Evolutionary conservation across 371 early-diverging fungal genomes (phyloP).

Genomic region (Zychaea mexicana): DNA sequence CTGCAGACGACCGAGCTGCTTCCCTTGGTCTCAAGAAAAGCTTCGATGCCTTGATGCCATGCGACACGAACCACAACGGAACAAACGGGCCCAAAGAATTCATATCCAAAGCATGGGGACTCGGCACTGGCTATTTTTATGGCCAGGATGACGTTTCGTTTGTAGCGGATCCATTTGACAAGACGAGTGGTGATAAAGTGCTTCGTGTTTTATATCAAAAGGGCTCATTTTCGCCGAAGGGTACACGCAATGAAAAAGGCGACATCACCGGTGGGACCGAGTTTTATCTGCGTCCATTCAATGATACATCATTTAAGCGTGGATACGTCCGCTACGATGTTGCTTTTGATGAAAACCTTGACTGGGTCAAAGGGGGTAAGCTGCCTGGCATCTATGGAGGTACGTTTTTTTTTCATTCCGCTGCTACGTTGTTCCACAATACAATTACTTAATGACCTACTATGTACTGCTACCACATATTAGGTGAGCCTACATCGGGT

Average conservation of each 20-base stretch:
- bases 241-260: background rate
- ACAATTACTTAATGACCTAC: no score
- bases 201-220: slow-evolving; percentile 4
- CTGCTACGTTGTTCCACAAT: no score
- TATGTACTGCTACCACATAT: no score
- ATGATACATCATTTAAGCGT: background rate
- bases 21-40: background rate
- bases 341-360: background rate
- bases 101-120: background rate
- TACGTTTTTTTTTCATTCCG: background rate
- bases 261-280: background rate
- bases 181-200: background rate
- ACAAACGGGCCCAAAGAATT: background rate
- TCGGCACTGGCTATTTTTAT: background rate
- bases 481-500: background rate
- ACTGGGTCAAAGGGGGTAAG: slow-evolving; percentile 7
- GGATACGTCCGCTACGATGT: slow-evolving; percentile 3
- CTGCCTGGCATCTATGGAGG: slow-evolving; percentile 2
- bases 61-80: background rate
- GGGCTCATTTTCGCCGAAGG: background rate
- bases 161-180: slow-evolving; percentile 1
- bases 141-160: background rate
- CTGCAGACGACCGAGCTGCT: background rate
- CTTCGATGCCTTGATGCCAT: slow-evolving; percentile 1
- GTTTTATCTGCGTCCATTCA: slow-evolving; percentile 1